Conservation (phyloP, 1,284 basidiomycete species). For the Trichosporon asahii region DNA sequence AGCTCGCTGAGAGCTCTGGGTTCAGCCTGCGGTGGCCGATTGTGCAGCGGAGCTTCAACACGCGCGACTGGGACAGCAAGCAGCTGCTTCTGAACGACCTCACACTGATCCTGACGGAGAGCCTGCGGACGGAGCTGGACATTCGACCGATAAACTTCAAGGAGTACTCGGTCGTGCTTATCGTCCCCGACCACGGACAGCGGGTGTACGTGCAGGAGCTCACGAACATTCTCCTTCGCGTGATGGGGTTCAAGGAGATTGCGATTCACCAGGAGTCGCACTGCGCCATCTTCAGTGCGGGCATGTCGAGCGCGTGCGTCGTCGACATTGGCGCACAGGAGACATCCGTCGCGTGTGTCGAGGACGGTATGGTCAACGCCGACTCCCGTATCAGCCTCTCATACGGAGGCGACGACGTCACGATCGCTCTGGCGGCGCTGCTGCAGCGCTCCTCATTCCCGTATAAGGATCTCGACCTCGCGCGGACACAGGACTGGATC, state of each 20-base stretch:
- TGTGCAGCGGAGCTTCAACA: constrained; percentile 71
- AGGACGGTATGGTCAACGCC: constrained; percentile 83
- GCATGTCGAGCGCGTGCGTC: constrained; percentile 89
- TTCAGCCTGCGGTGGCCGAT: constrained; percentile 77
- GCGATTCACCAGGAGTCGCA: constrained; percentile 91
- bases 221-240: constrained; percentile 68
- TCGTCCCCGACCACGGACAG: constrained; percentile 91
- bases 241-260: constrained; percentile 87
- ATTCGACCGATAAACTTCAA: constrained; percentile 61
- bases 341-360: constrained; percentile 87
- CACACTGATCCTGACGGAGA: constrained; percentile 64
- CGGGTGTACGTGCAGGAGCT: constrained; percentile 77
- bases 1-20: constrained; percentile 62
- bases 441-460: constrained; percentile 81
- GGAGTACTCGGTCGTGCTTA: constrained; percentile 82
- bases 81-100: constrained; percentile 74
- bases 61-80: constrained; percentile 65
- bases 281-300: constrained; percentile 91
- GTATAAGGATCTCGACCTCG: constrained; percentile 75
- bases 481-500: constrained; percentile 74
- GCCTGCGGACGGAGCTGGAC: constrained; percentile 62
- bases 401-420: constrained; percentile 92
- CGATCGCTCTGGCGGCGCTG: constrained; percentile 77
- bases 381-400: constrained; percentile 85
- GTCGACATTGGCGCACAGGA: constrained; percentile 86